These are phyloP conservation scores for Flaveria bidentis DNA, from an alignment of 129 eudicot species.

Conservation along the genomic window DNA sequence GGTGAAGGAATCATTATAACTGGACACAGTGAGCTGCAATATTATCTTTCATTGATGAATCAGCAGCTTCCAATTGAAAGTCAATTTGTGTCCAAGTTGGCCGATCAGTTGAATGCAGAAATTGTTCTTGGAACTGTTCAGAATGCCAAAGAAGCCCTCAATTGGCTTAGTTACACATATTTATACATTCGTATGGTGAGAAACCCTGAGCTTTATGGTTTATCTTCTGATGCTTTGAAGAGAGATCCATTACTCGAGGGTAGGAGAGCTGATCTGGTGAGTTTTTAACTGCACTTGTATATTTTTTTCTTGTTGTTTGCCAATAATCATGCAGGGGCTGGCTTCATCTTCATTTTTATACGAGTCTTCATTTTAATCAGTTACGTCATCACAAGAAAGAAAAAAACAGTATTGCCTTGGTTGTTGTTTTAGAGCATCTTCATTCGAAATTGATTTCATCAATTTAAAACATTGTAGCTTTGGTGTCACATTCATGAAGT, in stretches of 20 bases:
- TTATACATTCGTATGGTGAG: conserved; percentile 86
- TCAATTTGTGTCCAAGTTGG: conserved; percentile 82
- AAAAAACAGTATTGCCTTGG: background rate
- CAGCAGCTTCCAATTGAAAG: conserved; percentile 98
- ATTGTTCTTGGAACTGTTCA: conserved; percentile 93
- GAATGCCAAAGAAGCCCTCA: conserved; percentile 90
- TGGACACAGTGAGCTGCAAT: conserved; percentile 76
- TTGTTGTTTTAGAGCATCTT: background rate
- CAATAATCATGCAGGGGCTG: background rate
- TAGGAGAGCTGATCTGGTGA: conserved; percentile 92
- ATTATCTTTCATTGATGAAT: conserved; percentile 87
- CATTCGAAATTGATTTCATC: background rate
- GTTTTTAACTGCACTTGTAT: conserved; percentile 17
- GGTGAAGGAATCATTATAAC: conserved; percentile 99
- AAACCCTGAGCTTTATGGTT: conserved; percentile 78
- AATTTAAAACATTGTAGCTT: background rate
- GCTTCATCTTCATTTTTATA: background rate
- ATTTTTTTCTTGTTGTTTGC: background rate
- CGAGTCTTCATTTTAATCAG: background rate
- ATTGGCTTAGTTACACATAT: conserved; percentile 87
- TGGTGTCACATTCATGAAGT: background rate
- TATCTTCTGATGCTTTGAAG: conserved; percentile 60
- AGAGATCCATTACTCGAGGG: conserved; percentile 56
- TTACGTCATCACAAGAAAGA: background rate
- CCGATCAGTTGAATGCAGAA: conserved; percentile 97